phyloP scores from a whole-genome alignment of 306 rosid species.

The Glycine soja region DNA sequence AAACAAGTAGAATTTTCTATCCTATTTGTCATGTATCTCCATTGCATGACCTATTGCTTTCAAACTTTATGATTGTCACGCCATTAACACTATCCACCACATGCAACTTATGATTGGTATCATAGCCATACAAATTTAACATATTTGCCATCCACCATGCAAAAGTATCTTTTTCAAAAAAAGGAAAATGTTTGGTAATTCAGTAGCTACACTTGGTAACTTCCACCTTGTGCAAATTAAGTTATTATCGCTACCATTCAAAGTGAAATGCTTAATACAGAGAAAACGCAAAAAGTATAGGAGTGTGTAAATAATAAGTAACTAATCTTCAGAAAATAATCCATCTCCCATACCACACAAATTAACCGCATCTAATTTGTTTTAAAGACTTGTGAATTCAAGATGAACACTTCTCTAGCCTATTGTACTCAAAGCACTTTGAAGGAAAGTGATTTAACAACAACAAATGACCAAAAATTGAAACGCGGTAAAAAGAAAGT shows the following conservation, averaged over 20 bases:
- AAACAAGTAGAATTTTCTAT: constrained; percentile 7
- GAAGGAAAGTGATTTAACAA: not conserved
- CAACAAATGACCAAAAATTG: not conserved
- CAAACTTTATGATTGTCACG: constrained; percentile 2
- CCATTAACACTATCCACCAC: constrained; percentile 24
- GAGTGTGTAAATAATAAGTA: not conserved
- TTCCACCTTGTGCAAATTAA: constrained; percentile 1
- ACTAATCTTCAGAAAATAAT: not conserved
- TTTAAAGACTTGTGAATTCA: not conserved
- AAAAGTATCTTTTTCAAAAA: not conserved
- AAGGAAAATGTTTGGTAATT: constrained; percentile 8
- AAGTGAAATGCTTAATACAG: not conserved
- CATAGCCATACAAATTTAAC: constrained; percentile 4
- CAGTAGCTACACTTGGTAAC: constrained; percentile 2
- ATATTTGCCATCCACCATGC: not conserved
- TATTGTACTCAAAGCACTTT: not conserved
- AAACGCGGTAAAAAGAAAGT: not conserved
- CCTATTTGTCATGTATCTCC: not conserved
- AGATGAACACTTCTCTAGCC: constrained; percentile 14
- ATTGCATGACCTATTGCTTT: not conserved
- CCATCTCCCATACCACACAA: not conserved
- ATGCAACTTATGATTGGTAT: constrained; percentile 15
- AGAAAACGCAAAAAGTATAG: not conserved
- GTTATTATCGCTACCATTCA: constrained; percentile 2
- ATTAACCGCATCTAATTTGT: not conserved